Conservation (phyloP, 2,329 filamentous ascomycete genomes). For the Fusarium sp. region DNA sequence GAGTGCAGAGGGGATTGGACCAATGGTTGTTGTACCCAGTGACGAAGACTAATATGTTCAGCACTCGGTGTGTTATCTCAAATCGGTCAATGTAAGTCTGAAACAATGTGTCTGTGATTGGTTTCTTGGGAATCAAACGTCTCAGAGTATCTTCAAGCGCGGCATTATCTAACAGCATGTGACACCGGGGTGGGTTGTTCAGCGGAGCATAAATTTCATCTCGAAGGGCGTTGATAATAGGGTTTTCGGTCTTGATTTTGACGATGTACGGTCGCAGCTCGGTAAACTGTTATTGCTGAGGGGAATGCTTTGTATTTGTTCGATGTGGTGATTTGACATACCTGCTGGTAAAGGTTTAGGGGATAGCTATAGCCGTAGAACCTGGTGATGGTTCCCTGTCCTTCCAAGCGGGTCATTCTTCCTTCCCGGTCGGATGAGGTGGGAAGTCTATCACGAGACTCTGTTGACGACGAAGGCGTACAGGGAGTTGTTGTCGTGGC, state of each 20-base stretch:
- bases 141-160: background rate
- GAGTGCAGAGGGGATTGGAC: background rate
- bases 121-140: background rate
- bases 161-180: background rate
- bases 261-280: background rate
- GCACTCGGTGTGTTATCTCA: background rate
- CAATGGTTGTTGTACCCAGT: background rate
- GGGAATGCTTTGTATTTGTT: rapidly evolving
- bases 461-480: background rate
- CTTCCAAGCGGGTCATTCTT: background rate
- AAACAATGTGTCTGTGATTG: background rate
- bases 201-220: background rate
- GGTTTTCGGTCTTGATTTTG: background rate
- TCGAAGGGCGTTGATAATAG: background rate
- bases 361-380: background rate
- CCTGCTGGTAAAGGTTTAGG: background rate
- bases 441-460: rapidly evolving
- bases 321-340: rapidly evolving
- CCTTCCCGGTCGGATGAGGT: rapidly evolving
- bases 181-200: background rate
- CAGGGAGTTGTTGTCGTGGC: background rate
- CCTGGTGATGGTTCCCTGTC: background rate
- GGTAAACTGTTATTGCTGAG: background rate
- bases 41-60: background rate
- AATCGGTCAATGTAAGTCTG: background rate